phyloP scores from a whole-genome alignment of 73 alveolate species.

The Paramecium tetraurelia region DNA sequence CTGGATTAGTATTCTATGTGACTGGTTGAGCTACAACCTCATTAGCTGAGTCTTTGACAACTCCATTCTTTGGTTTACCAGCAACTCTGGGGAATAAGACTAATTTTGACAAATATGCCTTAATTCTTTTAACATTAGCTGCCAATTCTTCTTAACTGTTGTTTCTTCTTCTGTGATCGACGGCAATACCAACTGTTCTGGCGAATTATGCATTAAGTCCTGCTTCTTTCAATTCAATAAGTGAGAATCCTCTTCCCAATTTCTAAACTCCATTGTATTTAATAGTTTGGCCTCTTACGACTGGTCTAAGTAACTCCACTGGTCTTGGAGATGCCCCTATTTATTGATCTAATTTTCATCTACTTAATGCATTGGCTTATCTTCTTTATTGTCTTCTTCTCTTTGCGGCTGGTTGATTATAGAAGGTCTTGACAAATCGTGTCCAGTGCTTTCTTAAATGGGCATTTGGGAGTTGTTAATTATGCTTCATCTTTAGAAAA shows the following conservation, averaged over 20 bases:
- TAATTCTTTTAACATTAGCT: constrained; percentile 89
- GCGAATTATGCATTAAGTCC: constrained; percentile 92
- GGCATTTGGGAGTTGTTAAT: constrained; percentile 88
- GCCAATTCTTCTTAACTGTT: constrained; percentile 85
- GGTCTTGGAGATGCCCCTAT: constrained; percentile 74
- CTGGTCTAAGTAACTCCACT: constrained; percentile 85
- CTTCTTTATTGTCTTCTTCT: constrained; percentile 75
- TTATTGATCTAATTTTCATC: constrained; percentile 32
- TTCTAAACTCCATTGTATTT: constrained; percentile 76
- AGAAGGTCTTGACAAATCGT: constrained; percentile 92
- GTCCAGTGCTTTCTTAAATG: constrained; percentile 93
- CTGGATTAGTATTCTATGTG: constrained; percentile 29
- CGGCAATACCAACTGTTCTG: constrained; percentile 96
- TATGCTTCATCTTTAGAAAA: constrained; percentile 64
- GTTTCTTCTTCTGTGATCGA: constrained; percentile 98
- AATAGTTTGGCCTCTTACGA: constrained; percentile 88
- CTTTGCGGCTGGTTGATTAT: constrained; percentile 94
- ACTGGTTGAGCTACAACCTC: background rate
- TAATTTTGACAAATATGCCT: constrained; percentile 89
- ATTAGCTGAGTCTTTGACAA: constrained; percentile 68
- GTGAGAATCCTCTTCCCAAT: constrained; percentile 98
- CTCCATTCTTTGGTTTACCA: constrained; percentile 92
- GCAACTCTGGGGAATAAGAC: constrained; percentile 94
- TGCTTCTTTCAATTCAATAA: constrained; percentile 89
- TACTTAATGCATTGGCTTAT: constrained; percentile 73